Conservation (phyloP, 257 asterid species). For the Orobanche coerulescens region DNA sequence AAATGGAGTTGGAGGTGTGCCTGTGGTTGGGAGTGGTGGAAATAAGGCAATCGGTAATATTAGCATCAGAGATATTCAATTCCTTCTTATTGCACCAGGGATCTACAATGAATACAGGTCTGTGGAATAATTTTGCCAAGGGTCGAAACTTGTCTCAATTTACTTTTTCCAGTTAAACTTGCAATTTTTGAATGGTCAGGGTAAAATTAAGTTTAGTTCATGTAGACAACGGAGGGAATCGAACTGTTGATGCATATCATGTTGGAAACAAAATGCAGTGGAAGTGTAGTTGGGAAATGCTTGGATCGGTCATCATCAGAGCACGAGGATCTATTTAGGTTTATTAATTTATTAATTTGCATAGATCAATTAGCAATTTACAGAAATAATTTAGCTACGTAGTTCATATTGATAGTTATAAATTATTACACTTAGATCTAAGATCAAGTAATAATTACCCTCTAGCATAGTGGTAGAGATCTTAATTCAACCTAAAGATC, state of each 20-base stretch:
- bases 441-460: too few relatives aligned
- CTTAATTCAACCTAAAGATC: too few relatives aligned
- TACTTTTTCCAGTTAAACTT: neutral
- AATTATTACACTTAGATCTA: too few relatives aligned
- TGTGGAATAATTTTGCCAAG: neutral
- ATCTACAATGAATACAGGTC: constrained; percentile 88
- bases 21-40: constrained; percentile 72
- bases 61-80: constrained; percentile 94
- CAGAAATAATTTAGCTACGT: too few relatives aligned
- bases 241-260: neutral
- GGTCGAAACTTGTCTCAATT: neutral
- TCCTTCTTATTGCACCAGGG: constrained; percentile 87
- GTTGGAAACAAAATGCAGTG: too few relatives aligned
- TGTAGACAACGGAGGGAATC: neutral
- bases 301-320: too few relatives aligned
- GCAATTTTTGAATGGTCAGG: neutral
- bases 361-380: too few relatives aligned
- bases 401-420: too few relatives aligned
- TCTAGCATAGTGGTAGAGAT: too few relatives aligned
- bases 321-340: too few relatives aligned
- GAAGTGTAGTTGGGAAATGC: too few relatives aligned
- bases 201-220: neutral
- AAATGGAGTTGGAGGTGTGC: constrained; percentile 87
- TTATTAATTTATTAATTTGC: too few relatives aligned
- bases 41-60: constrained; percentile 78